phyloP scores from a whole-genome alignment of 495 filamentous ascomycete genomes.

The Acidomyces sp. region DNA sequence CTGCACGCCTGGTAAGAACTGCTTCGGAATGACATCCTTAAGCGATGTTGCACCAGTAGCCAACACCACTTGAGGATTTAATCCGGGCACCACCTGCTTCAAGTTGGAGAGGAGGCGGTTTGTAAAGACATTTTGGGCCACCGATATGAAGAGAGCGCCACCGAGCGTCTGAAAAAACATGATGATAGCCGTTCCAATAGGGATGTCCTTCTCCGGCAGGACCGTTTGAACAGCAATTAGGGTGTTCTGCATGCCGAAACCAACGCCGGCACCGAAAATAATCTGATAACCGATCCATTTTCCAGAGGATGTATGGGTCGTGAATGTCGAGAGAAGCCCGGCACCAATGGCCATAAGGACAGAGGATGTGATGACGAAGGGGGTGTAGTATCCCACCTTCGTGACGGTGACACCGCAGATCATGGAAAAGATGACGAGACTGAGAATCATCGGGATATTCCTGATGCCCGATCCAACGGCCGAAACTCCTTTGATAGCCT shows the following conservation, averaged over 20 bases:
- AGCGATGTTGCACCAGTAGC: slow-evolving; percentile 56
- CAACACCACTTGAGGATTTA: slow-evolving; percentile 40
- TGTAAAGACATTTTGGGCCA: slow-evolving; percentile 65
- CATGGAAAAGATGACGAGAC: slow-evolving; percentile 34
- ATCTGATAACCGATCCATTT: slow-evolving; percentile 61
- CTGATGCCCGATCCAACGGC: slow-evolving; percentile 46
- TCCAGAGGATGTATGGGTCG: slow-evolving; percentile 33
- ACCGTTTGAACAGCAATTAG: slow-evolving; percentile 18
- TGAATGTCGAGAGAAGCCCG: slow-evolving; percentile 51
- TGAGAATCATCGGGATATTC: slow-evolving; percentile 44
- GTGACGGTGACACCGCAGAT: slow-evolving; percentile 40
- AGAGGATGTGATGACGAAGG: slow-evolving; percentile 41
- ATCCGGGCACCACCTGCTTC: slow-evolving; percentile 31
- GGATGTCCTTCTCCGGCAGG: slow-evolving; percentile 8
- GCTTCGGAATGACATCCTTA: slow-evolving; percentile 25
- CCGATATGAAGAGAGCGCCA: slow-evolving; percentile 50
- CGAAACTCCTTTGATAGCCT: slow-evolving; percentile 48
- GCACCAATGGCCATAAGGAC: slow-evolving; percentile 45
- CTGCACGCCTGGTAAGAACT: slow-evolving; percentile 42
- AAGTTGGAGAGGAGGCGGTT: slow-evolving; percentile 54
- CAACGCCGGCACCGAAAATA: slow-evolving; percentile 57
- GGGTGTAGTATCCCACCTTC: slow-evolving; percentile 52
- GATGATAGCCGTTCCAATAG: slow-evolving; percentile 29
- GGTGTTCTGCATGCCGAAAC: slow-evolving; percentile 25
- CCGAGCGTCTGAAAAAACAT: slow-evolving; percentile 62